Conservation (phyloP, 768 basidiomycete species). For the Termitomyces sp. region DNA sequence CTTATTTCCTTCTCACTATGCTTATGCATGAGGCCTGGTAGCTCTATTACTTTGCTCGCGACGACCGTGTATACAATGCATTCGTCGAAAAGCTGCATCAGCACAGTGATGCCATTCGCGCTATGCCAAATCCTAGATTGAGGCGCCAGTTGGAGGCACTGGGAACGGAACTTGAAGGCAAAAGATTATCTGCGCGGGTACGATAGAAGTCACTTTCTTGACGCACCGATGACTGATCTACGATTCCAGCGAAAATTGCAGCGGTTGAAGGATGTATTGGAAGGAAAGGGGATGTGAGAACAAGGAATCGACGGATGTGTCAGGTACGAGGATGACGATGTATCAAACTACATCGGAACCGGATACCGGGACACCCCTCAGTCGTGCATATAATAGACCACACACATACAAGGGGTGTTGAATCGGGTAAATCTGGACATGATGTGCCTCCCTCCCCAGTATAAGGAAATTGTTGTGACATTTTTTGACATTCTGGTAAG, state of each 20-base stretch:
- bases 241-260: neutral
- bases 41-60: slow-evolving; percentile 90
- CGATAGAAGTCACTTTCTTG: neutral
- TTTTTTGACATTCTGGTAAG: too few relatives aligned
- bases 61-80: slow-evolving; percentile 77
- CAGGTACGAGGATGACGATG: too few relatives aligned
- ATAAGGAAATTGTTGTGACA: too few relatives aligned
- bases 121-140: neutral
- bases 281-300: neutral
- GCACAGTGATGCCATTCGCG: slow-evolving; percentile 23
- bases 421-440: too few relatives aligned
- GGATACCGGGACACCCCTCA: too few relatives aligned
- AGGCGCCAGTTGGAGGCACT: slow-evolving; percentile 5
- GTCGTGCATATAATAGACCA: too few relatives aligned
- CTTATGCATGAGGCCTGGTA: too few relatives aligned
- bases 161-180: slow-evolving; percentile 1
- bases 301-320: too few relatives aligned
- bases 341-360: too few relatives aligned
- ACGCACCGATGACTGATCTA: neutral
- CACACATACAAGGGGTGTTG: too few relatives aligned
- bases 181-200: slow-evolving; percentile 2
- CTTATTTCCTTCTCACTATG: neutral
- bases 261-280: neutral
- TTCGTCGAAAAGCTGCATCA: slow-evolving; percentile 46
- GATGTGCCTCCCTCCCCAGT: too few relatives aligned